Conservation (phyloP, 2,329 filamentous ascomycete species). For the Penicillium capsulatum region DNA sequence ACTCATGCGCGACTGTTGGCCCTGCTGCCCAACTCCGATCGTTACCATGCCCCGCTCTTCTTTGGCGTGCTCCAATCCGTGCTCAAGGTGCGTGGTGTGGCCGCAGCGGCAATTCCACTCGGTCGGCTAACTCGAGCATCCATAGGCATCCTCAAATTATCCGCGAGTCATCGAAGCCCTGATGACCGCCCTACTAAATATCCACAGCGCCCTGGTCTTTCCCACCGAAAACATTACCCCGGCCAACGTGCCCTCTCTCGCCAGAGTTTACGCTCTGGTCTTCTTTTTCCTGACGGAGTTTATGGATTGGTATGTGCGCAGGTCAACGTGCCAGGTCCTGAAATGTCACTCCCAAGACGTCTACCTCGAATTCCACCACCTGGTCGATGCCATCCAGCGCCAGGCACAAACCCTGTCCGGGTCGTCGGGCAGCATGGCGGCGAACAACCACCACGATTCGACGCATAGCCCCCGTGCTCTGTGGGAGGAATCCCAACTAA, state of each 20-base stretch:
- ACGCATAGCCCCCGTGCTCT: constrained; percentile 22
- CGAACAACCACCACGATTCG: constrained; percentile 23
- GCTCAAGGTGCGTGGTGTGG: constrained; percentile 28
- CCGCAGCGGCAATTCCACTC: not conserved
- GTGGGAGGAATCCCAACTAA: constrained; percentile 32
- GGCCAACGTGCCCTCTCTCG: constrained; percentile 19
- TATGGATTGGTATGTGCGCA: constrained; percentile 37
- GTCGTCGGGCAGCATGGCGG: constrained; percentile 20
- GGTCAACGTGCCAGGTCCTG: constrained; percentile 33
- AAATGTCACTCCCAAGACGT: constrained; percentile 35
- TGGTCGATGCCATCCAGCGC: constrained; percentile 31
- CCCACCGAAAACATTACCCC: constrained; percentile 12
- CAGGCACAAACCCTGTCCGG: constrained; percentile 21
- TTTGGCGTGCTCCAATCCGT: constrained; percentile 36
- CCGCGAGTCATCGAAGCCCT: constrained; percentile 35
- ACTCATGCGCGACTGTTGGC: constrained; percentile 27
- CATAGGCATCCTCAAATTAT: constrained; percentile 34
- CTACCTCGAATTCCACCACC: constrained; percentile 31
- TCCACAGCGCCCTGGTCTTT: constrained; percentile 29
- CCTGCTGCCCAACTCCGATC: constrained; percentile 26
- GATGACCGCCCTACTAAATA: constrained; percentile 29
- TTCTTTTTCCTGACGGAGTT: constrained; percentile 38
- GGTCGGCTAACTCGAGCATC: not conserved
- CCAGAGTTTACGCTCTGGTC: constrained; percentile 32
- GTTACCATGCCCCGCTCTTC: constrained; percentile 31